Percentiles rank a stretch among this genome's conserved stretches.
Evolutionary conservation across 2,329 filamentous ascomycete species (phyloP).

Genomic region (Atkinsonella hypoxylon): DNA sequence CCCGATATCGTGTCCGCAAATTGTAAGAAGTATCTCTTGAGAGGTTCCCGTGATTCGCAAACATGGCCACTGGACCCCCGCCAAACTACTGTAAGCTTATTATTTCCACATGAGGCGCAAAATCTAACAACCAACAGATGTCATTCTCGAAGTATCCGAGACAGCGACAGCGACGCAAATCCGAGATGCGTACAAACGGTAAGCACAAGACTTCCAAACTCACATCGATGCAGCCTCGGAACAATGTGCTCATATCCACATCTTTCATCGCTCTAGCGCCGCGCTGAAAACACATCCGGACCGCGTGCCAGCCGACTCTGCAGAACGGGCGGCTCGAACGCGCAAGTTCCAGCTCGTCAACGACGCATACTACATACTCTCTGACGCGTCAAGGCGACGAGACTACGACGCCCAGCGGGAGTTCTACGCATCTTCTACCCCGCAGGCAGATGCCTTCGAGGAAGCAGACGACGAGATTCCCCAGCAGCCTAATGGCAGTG

Average conservation of each 20-base stretch:
- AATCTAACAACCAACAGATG: constrained; percentile 38
- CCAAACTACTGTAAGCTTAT: constrained; percentile 45
- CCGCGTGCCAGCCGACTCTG: constrained; percentile 71
- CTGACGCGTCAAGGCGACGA: constrained; percentile 60
- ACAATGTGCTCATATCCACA: not conserved
- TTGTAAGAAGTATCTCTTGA: not conserved
- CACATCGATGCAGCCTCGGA: too few relatives aligned
- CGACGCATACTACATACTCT: constrained; percentile 87
- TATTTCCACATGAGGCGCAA: not conserved
- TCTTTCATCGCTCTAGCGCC: constrained; percentile 37
- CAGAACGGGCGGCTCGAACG: constrained; percentile 70
- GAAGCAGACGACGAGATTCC: constrained; percentile 31
- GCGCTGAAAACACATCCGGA: constrained; percentile 91
- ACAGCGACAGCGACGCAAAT: constrained; percentile 73
- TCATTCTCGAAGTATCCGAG: constrained; percentile 59
- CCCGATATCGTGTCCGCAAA: not conserved
- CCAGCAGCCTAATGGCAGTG: constrained; percentile 30
- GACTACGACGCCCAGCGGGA: constrained; percentile 67
- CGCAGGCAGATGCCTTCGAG: constrained; percentile 31
- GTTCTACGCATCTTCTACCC: constrained; percentile 16
- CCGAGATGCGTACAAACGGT: constrained; percentile 91
- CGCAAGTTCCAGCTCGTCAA: constrained; percentile 86
- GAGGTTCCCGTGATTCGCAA: constrained; percentile 4
- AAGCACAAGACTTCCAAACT: constrained; percentile 7
- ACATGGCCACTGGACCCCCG: constrained; percentile 28